Evolutionary conservation across 1,284 basidiomycete species (phyloP), one percentile per base, ranked within the genome.

Genomic region (Testicularia cyperi): DNA sequence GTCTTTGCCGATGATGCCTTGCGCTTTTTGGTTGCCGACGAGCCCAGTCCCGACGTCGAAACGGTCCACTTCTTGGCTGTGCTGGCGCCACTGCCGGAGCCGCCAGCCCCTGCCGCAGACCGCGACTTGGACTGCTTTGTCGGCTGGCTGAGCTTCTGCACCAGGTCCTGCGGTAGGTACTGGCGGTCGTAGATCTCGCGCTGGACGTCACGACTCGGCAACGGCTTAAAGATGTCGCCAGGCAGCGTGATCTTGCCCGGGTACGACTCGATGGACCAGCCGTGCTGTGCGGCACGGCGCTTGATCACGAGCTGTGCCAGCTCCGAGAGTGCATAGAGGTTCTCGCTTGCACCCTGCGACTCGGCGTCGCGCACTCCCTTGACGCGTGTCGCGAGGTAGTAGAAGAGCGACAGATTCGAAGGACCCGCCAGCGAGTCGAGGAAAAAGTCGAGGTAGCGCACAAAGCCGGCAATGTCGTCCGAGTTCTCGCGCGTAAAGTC

Each of bases 251-350:
- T 79, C 70, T 87, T 87, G 20, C 86, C 88, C 0, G 89, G 89
- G 74, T 88, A 90, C 18, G 84, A 86, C 39, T 84, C 80, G 6
- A 97, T 78, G 3, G 82, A 82, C 90, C 92, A 96, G 4, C 82
- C 82, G 37, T 86, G 82, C 3, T 79, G 61, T 24, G 84, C 81
- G 0, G 88, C 86, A 16, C 83, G 82, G 1, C 80, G 79, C 68
- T 86, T 88, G 75, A 97, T 88, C 25, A 95, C 79, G 56, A 90
- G 83, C 77, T 95, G 88, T 0, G 92, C 86, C 5, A 98, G 80
- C 70, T 98, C 95, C 57, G 86, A 86, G 36, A 90, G 80, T n/a
- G 85, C 82, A 73, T 95, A 96, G 22, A 99, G 80, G 70, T 89
- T 88, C 89, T 70, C 65, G 20, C 34, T 35, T 6, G 60, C 53